Percentiles rank a stretch among this genome's conserved stretches.
Evolutionary conservation across 1,139 yeast genomes (phyloP).

Genomic region (Blastobotrys arbuscula): DNA sequence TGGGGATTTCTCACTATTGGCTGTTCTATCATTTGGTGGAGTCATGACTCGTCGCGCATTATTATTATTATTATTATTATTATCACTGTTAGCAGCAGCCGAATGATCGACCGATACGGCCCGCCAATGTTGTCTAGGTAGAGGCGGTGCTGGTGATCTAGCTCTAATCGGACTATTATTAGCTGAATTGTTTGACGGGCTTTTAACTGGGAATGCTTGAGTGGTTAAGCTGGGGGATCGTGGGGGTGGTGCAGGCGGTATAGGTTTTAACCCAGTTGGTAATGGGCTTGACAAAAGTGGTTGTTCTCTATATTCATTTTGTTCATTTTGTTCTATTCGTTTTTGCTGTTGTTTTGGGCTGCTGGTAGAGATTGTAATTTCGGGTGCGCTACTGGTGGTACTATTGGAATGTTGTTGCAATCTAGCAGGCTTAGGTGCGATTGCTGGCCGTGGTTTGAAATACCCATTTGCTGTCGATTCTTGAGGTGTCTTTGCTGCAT

Average conservation of each 20-base stretch:
- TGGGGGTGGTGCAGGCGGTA: slow-evolving; percentile 8
- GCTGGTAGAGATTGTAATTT: slow-evolving; percentile 9
- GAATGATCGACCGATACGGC: slow-evolving; percentile 1
- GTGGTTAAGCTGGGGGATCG: slow-evolving; percentile 4
- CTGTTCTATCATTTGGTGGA: slow-evolving; percentile 4
- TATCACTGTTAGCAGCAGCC: background rate
- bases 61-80: background rate
- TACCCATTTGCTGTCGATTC: background rate
- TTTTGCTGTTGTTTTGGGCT: background rate
- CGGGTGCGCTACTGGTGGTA: slow-evolving; percentile 9
- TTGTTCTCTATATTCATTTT: no score
- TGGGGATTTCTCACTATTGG: slow-evolving; percentile 3
- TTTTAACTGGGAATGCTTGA: background rate
- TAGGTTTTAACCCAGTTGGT: no score
- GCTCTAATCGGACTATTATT: background rate
- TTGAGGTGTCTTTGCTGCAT: background rate
- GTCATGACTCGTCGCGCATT: slow-evolving; percentile 3
- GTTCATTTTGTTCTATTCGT: no score
- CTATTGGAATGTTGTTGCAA: background rate
- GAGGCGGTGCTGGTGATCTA: slow-evolving; percentile 10
- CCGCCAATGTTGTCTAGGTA: slow-evolving; percentile 7
- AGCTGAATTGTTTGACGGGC: background rate
- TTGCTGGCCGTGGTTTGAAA: slow-evolving; percentile 11
- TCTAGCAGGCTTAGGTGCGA: slow-evolving; percentile 18
- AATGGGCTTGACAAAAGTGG: no score